Conservation (phyloP, 805 yeast genomes). For the Candida manassasensis region DNA sequence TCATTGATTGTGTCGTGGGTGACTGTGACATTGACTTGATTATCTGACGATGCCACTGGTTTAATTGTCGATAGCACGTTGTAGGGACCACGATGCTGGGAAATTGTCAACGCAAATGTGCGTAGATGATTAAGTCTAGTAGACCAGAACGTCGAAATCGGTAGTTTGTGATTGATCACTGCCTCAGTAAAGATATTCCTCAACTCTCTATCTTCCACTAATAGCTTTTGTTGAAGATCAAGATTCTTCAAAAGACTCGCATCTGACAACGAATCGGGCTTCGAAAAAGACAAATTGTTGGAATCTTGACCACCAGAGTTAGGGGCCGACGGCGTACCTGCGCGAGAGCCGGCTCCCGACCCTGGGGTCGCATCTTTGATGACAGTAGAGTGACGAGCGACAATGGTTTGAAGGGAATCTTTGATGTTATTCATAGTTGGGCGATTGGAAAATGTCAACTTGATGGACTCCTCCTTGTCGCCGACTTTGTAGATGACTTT, state of each 20-base stretch:
- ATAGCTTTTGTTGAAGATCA: constrained; percentile 71
- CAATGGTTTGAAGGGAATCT: constrained; percentile 59
- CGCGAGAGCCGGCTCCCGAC: constrained; percentile 2
- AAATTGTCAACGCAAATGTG: constrained; percentile 77
- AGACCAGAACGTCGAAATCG: constrained; percentile 83
- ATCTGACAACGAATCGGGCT: constrained; percentile 29
- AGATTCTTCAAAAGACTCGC: constrained; percentile 60
- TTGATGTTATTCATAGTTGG: constrained; percentile 74
- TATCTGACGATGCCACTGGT: constrained; percentile 89
- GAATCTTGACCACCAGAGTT: constrained; percentile 7
- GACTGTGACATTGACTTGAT: constrained; percentile 87
- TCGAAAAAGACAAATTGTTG: constrained; percentile 17
- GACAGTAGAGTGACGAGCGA: constrained; percentile 59
- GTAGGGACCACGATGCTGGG: constrained; percentile 89
- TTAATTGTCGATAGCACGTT: constrained; percentile 90
- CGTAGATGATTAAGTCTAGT: constrained; percentile 74
- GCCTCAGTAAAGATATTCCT: constrained; percentile 81
- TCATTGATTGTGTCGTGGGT: constrained; percentile 87
- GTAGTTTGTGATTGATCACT: constrained; percentile 71
- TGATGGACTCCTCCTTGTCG: constrained; percentile 26
- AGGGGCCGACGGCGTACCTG: constrained; percentile 12
- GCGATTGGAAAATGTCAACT: constrained; percentile 64
- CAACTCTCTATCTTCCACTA: constrained; percentile 63
- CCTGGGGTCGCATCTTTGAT: constrained; percentile 29
- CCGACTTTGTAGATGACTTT: constrained; percentile 46